phyloP scores from a whole-genome alignment of 228 moss, liverwort and hornwort species.

The Sphagnum magellanicum region DNA sequence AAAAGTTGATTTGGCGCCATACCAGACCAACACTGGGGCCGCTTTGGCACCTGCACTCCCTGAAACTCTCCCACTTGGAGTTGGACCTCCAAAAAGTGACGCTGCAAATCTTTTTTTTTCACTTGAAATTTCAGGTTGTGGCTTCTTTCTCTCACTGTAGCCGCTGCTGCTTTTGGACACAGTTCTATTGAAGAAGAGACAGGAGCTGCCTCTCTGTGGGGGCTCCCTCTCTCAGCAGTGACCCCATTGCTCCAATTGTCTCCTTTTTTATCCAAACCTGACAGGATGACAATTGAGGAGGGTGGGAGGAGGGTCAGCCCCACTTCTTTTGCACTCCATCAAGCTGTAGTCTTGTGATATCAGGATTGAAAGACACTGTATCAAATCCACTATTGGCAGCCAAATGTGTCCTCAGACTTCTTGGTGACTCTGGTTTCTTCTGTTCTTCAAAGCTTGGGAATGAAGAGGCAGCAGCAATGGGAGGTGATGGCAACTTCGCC shows the following conservation, averaged over 20 bases:
- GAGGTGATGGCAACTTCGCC: slow-evolving; percentile 31
- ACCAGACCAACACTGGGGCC: too few relatives aligned
- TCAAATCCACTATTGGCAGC: slow-evolving; percentile 45
- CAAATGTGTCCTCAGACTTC: slow-evolving; percentile 32
- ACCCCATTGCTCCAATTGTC: slow-evolving; percentile 22
- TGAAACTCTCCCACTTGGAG: slow-evolving; percentile 9
- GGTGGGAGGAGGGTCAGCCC: slow-evolving; percentile 49
- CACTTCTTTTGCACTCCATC: slow-evolving; percentile 95
- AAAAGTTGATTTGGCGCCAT: too few relatives aligned
- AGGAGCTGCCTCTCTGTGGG: background rate
- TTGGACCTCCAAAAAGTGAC: slow-evolving; percentile 65
- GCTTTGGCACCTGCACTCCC: slow-evolving; percentile 10
- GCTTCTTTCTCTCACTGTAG: slow-evolving; percentile 20
- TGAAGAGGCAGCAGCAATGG: slow-evolving; percentile 14
- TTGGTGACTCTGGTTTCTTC: slow-evolving; percentile 26
- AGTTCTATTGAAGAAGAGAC: background rate
- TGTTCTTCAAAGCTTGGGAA: slow-evolving; percentile 46
- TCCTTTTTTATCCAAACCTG: slow-evolving; percentile 11
- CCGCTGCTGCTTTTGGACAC: slow-evolving; percentile 10
- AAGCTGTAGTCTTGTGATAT: slow-evolving; percentile 67
- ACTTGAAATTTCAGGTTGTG: slow-evolving; percentile 45
- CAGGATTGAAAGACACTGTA: slow-evolving; percentile 64
- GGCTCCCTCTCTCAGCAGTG: background rate
- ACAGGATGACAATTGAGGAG: slow-evolving; percentile 23
- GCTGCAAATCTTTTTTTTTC: slow-evolving; percentile 83